Conservation (phyloP, 306 rosid species). For the Prunus mongolica region DNA sequence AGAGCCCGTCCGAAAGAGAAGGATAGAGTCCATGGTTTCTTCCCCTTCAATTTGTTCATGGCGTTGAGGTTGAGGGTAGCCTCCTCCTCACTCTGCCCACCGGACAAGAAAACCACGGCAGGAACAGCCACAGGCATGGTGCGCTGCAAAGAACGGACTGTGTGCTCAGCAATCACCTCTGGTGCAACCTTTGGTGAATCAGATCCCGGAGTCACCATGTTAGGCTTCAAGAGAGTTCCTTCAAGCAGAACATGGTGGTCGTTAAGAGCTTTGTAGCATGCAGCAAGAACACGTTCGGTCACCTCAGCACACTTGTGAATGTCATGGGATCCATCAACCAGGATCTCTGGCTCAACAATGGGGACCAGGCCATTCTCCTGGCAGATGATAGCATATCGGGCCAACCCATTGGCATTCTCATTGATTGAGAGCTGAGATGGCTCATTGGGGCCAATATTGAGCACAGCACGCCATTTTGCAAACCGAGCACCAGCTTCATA, state of each 20-base stretch:
- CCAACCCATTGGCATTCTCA: slow-evolving; percentile 74
- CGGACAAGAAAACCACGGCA: slow-evolving; percentile 68
- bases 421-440: slow-evolving; percentile 70
- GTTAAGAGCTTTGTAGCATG: slow-evolving; percentile 79
- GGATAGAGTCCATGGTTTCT: slow-evolving; percentile 82
- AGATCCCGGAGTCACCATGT: slow-evolving; percentile 88
- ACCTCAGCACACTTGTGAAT: slow-evolving; percentile 62
- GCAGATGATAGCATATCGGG: slow-evolving; percentile 68
- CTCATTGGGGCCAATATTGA: slow-evolving; percentile 64
- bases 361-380: slow-evolving; percentile 84
- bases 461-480: slow-evolving; percentile 87
- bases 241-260: slow-evolving; percentile 76
- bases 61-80: slow-evolving; percentile 74
- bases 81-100: slow-evolving; percentile 88
- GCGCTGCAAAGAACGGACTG: slow-evolving; percentile 58
- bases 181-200: slow-evolving; percentile 53
- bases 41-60: slow-evolving; percentile 59
- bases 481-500: slow-evolving; percentile 79
- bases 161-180: slow-evolving; percentile 59
- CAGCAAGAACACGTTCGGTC: slow-evolving; percentile 77
- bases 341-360: slow-evolving; percentile 79
- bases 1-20: slow-evolving; percentile 80
- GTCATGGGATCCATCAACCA: slow-evolving; percentile 69
- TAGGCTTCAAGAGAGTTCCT: slow-evolving; percentile 77
- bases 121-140: slow-evolving; percentile 72